A percentile compares a stretch with the other conserved stretches of the same genome.
phyloP scores from a whole-genome alignment of 257 asterid genomes.

The Solanum dulcamara region DNA sequence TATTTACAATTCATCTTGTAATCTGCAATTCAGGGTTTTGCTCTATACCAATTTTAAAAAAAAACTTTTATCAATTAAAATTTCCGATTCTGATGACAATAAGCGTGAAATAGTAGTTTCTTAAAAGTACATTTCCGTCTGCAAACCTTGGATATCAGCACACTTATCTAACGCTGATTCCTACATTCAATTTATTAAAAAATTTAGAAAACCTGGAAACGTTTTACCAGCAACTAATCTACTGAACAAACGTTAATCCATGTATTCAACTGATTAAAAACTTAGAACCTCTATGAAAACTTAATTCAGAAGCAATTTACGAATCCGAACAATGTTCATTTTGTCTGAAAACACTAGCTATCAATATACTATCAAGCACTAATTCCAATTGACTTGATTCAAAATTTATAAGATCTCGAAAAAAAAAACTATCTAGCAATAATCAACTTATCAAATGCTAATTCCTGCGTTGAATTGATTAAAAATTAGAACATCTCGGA shows the following conservation, averaged over 20 bases:
- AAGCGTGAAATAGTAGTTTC: background rate
- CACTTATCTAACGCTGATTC: background rate
- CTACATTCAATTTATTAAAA: background rate
- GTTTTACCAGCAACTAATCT: background rate
- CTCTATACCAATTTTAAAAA: background rate
- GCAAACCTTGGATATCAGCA: background rate
- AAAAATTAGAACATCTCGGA: background rate
- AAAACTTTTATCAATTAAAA: background rate
- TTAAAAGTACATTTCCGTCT: background rate
- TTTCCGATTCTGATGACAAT: background rate
- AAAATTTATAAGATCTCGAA: background rate
- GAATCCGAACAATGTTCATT: background rate
- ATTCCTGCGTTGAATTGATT: background rate
- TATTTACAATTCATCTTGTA: background rate
- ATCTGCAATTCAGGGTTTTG: background rate
- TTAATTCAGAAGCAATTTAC: background rate
- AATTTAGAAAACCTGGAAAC: background rate
- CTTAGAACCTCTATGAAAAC: background rate
- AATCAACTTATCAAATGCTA: background rate
- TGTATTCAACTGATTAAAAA: background rate
- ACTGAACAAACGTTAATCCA: background rate
- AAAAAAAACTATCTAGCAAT: background rate
- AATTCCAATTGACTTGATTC: background rate
- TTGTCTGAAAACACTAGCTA: background rate
- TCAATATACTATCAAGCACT: background rate